Percentiles rank a stretch among this genome's conserved stretches.
phyloP scores from a whole-genome alignment of 2,329 filamentous ascomycete species.

The Lasiodiplodia hormozganensis region DNA sequence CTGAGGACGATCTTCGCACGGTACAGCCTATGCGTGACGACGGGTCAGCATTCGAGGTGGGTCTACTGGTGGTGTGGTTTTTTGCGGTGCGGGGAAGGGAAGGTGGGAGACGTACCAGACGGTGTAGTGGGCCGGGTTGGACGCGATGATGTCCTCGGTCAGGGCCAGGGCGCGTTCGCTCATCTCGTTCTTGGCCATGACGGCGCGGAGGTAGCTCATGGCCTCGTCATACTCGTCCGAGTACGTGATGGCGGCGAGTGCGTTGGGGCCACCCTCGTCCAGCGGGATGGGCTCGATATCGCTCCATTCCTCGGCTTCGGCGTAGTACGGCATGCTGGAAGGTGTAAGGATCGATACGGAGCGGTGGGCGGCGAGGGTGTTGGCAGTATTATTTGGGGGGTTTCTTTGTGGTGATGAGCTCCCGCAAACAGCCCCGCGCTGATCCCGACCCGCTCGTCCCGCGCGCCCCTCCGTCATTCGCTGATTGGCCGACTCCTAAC shows the following conservation, averaged over 20 bases:
- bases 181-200: constrained; percentile 89
- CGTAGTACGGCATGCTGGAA: constrained; percentile 56
- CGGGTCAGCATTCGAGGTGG: background rate
- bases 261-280: constrained; percentile 75
- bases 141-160: constrained; percentile 85
- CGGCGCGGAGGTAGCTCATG: constrained; percentile 89
- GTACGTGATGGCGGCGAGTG: constrained; percentile 93
- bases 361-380: background rate
- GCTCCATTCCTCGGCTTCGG: constrained; percentile 78
- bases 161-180: constrained; percentile 78
- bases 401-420: constrained; percentile 11
- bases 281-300: constrained; percentile 84
- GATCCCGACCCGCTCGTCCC: background rate
- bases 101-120: constrained; percentile 70
- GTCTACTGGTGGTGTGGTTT: background rate
- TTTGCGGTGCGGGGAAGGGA: background rate
- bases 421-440: constrained; percentile 18
- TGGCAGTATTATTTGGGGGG: background rate
- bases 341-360: background rate
- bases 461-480: background rate
- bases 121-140: constrained; percentile 98
- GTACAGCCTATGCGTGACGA: constrained; percentile 68
- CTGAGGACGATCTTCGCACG: constrained; percentile 79
- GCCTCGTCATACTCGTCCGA: constrained; percentile 88
- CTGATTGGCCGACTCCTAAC: background rate